These are phyloP conservation scores for Osmozyma mogii DNA, from an alignment of 805 yeast genomes.

Conservation along the genomic window DNA sequence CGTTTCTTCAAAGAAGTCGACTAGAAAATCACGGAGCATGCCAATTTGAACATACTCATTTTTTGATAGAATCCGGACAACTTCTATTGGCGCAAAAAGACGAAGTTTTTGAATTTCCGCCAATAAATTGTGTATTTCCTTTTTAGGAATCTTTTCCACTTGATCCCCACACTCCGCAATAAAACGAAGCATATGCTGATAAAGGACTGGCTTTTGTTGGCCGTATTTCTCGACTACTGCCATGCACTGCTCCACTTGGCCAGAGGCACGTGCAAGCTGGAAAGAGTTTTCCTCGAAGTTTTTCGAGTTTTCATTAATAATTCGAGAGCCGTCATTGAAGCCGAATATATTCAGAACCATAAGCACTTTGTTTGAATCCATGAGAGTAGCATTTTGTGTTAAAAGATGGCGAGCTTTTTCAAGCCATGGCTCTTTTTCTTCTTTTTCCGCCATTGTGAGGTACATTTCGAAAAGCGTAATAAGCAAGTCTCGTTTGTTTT, in stretches of 20 bases:
- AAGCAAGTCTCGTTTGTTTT: constrained; percentile 66
- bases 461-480: constrained; percentile 81
- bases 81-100: constrained; percentile 65
- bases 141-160: constrained; percentile 53
- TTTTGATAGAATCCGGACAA: constrained; percentile 59
- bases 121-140: constrained; percentile 45
- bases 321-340: constrained; percentile 42
- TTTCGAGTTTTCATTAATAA: constrained; percentile 31
- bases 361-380: constrained; percentile 50
- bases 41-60: constrained; percentile 65
- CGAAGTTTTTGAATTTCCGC: constrained; percentile 43
- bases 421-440: constrained; percentile 45
- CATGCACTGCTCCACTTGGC: constrained; percentile 50
- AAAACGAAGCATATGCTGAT: constrained; percentile 54
- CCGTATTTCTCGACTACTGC: constrained; percentile 55
- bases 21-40: constrained; percentile 57
- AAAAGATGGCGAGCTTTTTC: constrained; percentile 53
- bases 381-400: constrained; percentile 35
- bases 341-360: constrained; percentile 52
- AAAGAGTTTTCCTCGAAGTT: constrained; percentile 50
- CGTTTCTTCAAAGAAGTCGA: constrained; percentile 52
- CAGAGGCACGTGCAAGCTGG: constrained; percentile 52
- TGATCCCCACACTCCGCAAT: no score
- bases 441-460: constrained; percentile 46
- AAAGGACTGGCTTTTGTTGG: constrained; percentile 54